Evolutionary conservation across 2,329 filamentous ascomycete species (phyloP), one percentile per base, ranked within the genome.

Genomic region (Apiospora arundinis): DNA sequence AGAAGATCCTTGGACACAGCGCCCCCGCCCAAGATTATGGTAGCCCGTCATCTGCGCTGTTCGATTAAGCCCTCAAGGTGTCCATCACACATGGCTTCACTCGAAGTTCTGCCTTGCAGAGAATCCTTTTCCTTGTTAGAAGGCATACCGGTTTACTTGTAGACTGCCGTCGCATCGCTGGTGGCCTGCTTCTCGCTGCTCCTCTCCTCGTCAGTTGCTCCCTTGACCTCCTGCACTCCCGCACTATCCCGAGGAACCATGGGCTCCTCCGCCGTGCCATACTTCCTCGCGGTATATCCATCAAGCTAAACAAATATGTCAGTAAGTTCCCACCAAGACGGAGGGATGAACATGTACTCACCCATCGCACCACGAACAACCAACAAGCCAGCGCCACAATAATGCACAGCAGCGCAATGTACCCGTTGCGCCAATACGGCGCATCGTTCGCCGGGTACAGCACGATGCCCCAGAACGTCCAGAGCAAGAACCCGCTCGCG

Each of bases 371-470:
- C 12, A 67, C 65, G 21, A 67, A 67, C 12, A 67, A 14, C 65
- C 65, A 67, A 2, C 40, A 25, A 3, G 42, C 42, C 4, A 67
- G n/a, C 1, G 45, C 65, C 23, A 46, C 65, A 7, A 46, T 46
- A 3, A 67, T 46, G 65, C 65, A 67, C 42, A 67, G 40, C 23
- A 67, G 65, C 42, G 28, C 65, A 12, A 67, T 67, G 23, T 46
- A 67, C 8, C 65, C 65, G 16, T 68, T 52, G 16, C 67, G 67
- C 67, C 67, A 68, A 18, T 68, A 68, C 2, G 67, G 67, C 25
- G 67, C 67, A 4, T 68, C 67, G 44, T 23, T 45, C 28, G 67
- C 44, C 16, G 67, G 46, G 46, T 68, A 68, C 44, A 68, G 46
- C 8, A 52, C 45, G 18, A 68, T 37, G 18, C 65, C 67, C 67